Base-by-base conservation (phyloP, 2,329 filamentous ascomycete species). In the Periconia macrospinosa region DNA sequence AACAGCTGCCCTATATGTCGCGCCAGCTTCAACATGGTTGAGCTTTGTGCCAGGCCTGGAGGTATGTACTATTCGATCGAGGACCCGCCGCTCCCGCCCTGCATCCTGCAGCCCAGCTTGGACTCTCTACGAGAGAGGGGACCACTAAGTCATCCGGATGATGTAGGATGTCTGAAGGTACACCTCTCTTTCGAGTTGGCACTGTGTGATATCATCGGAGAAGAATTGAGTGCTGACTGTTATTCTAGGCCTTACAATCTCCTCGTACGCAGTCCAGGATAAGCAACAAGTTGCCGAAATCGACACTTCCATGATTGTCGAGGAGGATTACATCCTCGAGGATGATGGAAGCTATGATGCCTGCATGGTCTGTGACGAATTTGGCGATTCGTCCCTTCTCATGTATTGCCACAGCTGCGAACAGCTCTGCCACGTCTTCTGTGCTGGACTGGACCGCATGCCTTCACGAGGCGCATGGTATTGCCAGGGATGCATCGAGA, bases 1-100 rank as follows among this genome's bases (percentile, higher is more conserved):
- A 99, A 97, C 76, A 97, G 92, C 72, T 99, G 94, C 75, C 94
- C 94, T 44, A 96, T 99, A 74, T 99, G 94, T 77, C 90, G 94
- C 63, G 89, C 91, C 66, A 86, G 84, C 59, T 97, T 99, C 79
- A 93, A 97, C 75, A 79, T 88, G 65, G 92, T 99, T 61, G 86
- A 94, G 71, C 86, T 99, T 57, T 89, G 89, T 74, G 86, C 89
- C 69, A 85, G 83, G 62, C 78, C 92, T 67, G 89, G 91, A 81
- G 91, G 91, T 94, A 83, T 65, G 67, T 69, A 48, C 37, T 35
- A 30, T 20, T 42, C 42, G 35, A 30, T 41, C 27, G 41, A 46
- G 42, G 35, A 50, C 40, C 47, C 11, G 43, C 45, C 43, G 35
- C 37, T 46, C 44, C 42, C 30, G 47, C 40, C 44, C 40, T 30